A percentile compares a stretch with the other conserved stretches of the same genome.
Conservation (phyloP, 139 green algal species). For the Pseudopediastrum boryanum region DNA sequence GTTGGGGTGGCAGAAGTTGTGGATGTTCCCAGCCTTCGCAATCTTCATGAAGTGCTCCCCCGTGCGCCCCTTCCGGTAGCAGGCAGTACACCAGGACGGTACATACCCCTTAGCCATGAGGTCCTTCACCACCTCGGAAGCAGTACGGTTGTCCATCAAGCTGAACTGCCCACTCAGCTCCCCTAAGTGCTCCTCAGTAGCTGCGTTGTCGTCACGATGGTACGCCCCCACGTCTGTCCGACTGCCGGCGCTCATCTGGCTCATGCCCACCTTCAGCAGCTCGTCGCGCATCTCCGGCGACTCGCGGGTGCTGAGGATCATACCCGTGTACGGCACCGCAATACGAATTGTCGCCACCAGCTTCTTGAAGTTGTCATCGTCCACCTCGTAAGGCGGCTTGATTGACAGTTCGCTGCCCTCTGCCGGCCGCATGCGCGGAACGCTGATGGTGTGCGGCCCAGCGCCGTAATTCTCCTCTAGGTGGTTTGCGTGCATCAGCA, state of each 20-base stretch:
- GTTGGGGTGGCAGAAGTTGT: conserved; percentile 85
- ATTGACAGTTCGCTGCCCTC: conserved; percentile 65
- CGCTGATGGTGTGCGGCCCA: conserved; percentile 70
- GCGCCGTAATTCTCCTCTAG: conserved; percentile 69
- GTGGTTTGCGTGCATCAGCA: conserved; percentile 72
- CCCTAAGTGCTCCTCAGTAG: conserved; percentile 53
- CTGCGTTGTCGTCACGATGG: conserved; percentile 56
- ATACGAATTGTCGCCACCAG: conserved; percentile 74
- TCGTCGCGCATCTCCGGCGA: conserved; percentile 60
- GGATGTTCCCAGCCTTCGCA: conserved; percentile 76
- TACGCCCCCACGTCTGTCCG: conserved; percentile 76
- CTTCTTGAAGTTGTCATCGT: conserved; percentile 75
- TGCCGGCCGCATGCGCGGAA: conserved; percentile 74
- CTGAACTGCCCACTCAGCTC: conserved; percentile 70
- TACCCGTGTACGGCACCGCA: conserved; percentile 76
- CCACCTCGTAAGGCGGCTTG: conserved; percentile 40
- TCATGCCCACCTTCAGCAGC: conserved; percentile 54
- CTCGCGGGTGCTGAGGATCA: conserved; percentile 75
- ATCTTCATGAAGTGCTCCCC: conserved; percentile 84
- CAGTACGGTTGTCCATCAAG: conserved; percentile 58
- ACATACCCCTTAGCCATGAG: conserved; percentile 74
- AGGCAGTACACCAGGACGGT: conserved; percentile 76
- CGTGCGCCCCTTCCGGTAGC: conserved; percentile 77
- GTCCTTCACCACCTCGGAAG: conserved; percentile 61
- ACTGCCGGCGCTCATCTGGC: conserved; percentile 70